Base-by-base conservation (phyloP, 1,139 yeast species). In the Blastobotrys persicus region DNA sequence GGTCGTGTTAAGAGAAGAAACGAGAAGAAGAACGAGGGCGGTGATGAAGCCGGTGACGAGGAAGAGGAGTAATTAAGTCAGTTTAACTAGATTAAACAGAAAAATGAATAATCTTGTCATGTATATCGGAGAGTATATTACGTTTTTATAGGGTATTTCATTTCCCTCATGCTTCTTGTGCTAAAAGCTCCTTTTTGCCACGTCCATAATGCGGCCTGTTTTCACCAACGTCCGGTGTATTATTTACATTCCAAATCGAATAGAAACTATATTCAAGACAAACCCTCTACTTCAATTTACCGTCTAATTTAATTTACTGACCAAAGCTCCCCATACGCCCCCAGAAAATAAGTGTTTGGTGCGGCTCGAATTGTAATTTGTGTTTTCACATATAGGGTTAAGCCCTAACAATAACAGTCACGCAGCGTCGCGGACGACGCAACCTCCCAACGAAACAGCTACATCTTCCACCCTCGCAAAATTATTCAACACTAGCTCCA, bases 1-100 rank as follows among this genome's bases (percentile, higher is more conserved):
- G 99, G 99, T 77, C 94, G 98, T 84, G 96, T 88, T 71, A 94
- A 94, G 85, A 89, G 98, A 88, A 91, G 82, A 81, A 83, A 86
- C 83, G 87, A 85, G 75, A 83, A 78, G 73, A 83, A 80, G 75
- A 70, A 72, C 59, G 65, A 73, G 51, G 80, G 71, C 63, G 89
- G 72, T 57, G 92, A 73, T 59, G 92, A 75, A 64, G 94, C 78
- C 67, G 94, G 82, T 62, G 92, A 73, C 57, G 74, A 70, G 52
- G 73, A 68, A 28, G 75, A 70, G 57, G 70, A 71, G 65, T 78
- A 79, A 37, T 37, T 18, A n/a, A 37, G 14, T 31, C 19, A 23
- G 41, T 37, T 37, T 37, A 37, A 37, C 41, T 37, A 37, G 41
- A 37, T 37, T 37, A 37, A 37, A 23, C 41, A 37, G 41, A 37